Percentiles rank a stretch among this genome's conserved stretches.
phyloP scores from a whole-genome alignment of 129 eudicot species.

The Scalesia atractyloides region DNA sequence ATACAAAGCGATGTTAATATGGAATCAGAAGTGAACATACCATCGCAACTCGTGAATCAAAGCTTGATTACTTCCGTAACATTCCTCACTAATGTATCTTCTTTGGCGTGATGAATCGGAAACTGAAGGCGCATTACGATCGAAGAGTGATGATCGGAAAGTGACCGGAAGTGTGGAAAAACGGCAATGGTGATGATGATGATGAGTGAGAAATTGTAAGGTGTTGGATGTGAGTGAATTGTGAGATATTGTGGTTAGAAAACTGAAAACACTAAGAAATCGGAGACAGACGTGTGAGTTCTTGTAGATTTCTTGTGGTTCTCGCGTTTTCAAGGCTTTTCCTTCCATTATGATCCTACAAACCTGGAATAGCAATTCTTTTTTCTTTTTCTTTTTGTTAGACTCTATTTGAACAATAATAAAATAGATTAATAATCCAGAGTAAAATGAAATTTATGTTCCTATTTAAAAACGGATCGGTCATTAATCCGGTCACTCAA shows the following conservation, averaged over 20 bases:
- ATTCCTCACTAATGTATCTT: conserved; percentile 1
- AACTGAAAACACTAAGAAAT: conserved; percentile 31
- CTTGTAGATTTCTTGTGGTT: conserved; percentile 44
- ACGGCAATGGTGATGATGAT: conserved; percentile 29
- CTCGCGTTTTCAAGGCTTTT: conserved; percentile 43
- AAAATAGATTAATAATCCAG: too few species aligned
- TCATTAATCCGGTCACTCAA: too few species aligned
- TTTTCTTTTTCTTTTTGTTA: too few species aligned
- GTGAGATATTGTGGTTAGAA: conserved; percentile 30
- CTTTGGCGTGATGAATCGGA: neutral
- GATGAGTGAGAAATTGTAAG: conserved; percentile 31
- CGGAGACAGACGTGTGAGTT: conserved; percentile 61
- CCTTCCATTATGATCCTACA: conserved; percentile 29
- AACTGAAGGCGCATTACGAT: conserved; percentile 3
- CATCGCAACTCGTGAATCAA: conserved; percentile 29
- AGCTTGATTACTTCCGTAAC: conserved; percentile 11
- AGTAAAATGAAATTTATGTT: too few species aligned
- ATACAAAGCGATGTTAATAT: neutral
- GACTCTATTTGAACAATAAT: too few species aligned
- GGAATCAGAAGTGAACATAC: conserved; percentile 29
- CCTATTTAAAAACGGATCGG: too few species aligned
- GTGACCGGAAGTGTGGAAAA: conserved; percentile 16
- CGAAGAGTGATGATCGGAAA: neutral
- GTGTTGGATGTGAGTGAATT: conserved; percentile 23
- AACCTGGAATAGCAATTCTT: neutral